Evolutionary conservation across 2,329 filamentous ascomycete species (phyloP), one percentile per base, ranked within the genome.

Genomic region (Aureobasidium sp.): DNA sequence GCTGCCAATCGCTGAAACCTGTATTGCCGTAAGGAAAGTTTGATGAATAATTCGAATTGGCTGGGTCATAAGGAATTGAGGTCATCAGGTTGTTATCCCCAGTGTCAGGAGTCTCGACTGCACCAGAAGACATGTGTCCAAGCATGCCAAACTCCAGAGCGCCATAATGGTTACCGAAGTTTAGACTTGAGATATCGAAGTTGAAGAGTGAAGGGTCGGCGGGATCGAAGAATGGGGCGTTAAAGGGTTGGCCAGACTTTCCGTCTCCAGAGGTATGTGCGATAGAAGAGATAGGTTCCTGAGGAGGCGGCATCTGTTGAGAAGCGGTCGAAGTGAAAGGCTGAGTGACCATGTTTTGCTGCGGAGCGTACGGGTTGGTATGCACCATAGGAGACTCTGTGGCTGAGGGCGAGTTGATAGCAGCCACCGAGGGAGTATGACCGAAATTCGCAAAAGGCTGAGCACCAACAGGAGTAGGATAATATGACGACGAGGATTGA

Each of bases 111-210:
- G 72, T 71, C 32, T 71, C 71, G 29, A 73, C 70, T n/a, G 90
- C 88, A 15, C 89, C 89, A n/a, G 89, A 91, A 64, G 90, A 91
- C 89, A 99, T 96, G 73, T 97, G 93, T 32, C 91, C 92, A 0
- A 99, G 84, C 84, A 97, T 97, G 60, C 92, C 89, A 73, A 97
- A 97, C 74, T 97, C 94, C 74, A 96, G 82, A 20, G 92, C 93
- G 64, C 92, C 93, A 71, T 97, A 99, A 66, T 96, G 91, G 72
- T 94, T 97, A 62, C 92, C 92, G 74, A 97, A 99, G 73, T 94
- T 94, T 72, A 97, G 83, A 63, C 91, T 92, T 61, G 95, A 92
- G 12, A 97, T 84, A 73, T 97, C 92, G 74, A 97, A 96, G 73
- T 97, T 97, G 82, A 95, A 97, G 61, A 96, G 78, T 0, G 92